A percentile compares a stretch with the other conserved stretches of the same genome.
Conservation (phyloP, 257 asterid genomes). For the Scutellaria galericulata region DNA sequence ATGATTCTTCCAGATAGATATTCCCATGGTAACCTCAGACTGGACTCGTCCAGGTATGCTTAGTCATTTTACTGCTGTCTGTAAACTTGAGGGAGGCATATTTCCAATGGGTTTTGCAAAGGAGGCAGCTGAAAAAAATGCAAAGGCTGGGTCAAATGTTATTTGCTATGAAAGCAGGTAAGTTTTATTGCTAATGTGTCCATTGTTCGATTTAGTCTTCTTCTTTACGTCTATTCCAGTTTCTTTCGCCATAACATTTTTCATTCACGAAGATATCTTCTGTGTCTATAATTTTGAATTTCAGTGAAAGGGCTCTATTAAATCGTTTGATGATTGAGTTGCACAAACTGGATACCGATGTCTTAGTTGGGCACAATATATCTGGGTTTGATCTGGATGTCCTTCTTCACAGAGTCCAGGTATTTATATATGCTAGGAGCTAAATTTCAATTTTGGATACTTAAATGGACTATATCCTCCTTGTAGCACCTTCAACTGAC, state of each 20-base stretch:
- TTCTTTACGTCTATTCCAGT: conserved; percentile 26
- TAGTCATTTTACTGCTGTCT: conserved; percentile 84
- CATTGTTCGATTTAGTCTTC: conserved; percentile 16
- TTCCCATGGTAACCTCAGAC: conserved; percentile 86
- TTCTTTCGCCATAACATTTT: conserved; percentile 19
- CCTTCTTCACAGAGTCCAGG: conserved; percentile 98
- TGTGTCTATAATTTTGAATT: conserved; percentile 28
- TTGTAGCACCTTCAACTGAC: conserved; percentile 26
- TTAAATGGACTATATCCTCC: conserved; percentile 24
- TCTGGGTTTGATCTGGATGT: conserved; percentile 99
- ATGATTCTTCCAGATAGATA: conserved; percentile 75
- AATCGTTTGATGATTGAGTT: conserved; percentile 89
- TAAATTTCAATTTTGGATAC: conserved; percentile 30
- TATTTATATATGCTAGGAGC: conserved; percentile 35
- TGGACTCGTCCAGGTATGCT: conserved; percentile 79
- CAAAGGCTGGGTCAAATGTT: conserved; percentile 79
- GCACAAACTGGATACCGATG: conserved; percentile 89
- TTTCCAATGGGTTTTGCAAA: conserved; percentile 88
- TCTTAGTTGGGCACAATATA: conserved; percentile 93
- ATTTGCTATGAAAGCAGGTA: conserved; percentile 81
- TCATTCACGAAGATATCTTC: conserved; percentile 25
- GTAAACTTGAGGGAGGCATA: conserved; percentile 92
- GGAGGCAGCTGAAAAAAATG: conserved; percentile 79
- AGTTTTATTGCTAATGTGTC: conserved; percentile 34
- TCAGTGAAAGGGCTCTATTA: conserved; percentile 95